Conservation (phyloP, 345 rosid species). For the Gossypium herbaceum region DNA sequence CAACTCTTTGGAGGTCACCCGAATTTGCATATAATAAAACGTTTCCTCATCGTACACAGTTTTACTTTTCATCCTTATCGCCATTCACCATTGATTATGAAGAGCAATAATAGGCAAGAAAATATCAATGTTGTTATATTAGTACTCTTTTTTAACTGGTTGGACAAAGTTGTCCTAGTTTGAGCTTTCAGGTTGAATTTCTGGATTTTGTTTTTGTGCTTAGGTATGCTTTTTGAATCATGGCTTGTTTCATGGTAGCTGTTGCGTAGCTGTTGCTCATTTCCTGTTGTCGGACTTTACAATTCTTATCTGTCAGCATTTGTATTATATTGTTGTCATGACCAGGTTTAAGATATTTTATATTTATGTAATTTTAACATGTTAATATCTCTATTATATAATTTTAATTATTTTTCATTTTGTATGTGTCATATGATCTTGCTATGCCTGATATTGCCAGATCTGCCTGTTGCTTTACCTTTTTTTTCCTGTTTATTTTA, state of each 20-base stretch:
- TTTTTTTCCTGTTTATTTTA: too few species aligned
- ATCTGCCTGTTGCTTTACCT: too few species aligned
- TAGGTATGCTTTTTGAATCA: background rate
- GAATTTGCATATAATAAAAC: background rate
- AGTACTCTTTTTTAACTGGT: background rate
- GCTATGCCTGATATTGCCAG: too few species aligned
- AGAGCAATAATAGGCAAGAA: background rate
- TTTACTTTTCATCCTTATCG: background rate
- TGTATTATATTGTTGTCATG: too few species aligned
- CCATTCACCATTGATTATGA: conserved; percentile 3
- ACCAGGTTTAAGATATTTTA: too few species aligned
- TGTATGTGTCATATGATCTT: too few species aligned
- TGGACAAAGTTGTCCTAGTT: background rate
- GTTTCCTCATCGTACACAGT: background rate
- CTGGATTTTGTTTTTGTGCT: background rate
- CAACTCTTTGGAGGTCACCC: background rate
- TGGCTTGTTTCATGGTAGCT: background rate
- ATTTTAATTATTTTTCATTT: too few species aligned
- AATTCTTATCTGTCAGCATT: background rate
- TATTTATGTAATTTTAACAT: too few species aligned
- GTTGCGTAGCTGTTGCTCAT: background rate
- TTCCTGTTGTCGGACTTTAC: background rate
- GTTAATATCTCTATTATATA: too few species aligned
- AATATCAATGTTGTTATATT: background rate
- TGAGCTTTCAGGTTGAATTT: background rate